Evolutionary conservation across 352 stramenopile species (phyloP), one percentile per base, ranked within the genome.

Genomic region (Aphanomyces cochlioides): DNA sequence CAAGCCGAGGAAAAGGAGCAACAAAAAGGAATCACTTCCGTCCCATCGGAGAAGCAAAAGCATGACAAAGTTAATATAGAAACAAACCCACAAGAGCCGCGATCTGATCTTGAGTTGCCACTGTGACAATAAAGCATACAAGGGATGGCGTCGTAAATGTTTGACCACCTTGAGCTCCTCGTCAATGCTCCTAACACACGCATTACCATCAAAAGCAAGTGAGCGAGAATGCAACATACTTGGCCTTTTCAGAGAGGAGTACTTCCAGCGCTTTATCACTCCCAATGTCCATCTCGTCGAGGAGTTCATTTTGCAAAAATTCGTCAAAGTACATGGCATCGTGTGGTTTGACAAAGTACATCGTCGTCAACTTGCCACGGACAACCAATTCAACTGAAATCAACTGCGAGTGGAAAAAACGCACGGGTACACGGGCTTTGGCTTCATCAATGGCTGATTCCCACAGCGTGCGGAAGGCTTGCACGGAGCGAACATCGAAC

Each of bases 261-360:
- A 70, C 64, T 45, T 70, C 64, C 7, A 70, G 56, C 37, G 64
- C 64, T 21, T 64, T 47, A 7, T 70, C 64, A 19, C 64, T 61
- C 7, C 64, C 64, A 61, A 70, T 70, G 64, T 70, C 64, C 64
- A 70, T 70, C 21, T 28, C 64, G n/a, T 70, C 64, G 2, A 70
- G 10, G 6, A 70, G 19, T 10, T 70, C 64, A n/a, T 70, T 70
- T 39, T 70, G 64, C 38, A 70, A 43, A 36, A 61, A 56, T 41
- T 70, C 64, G 54, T 70, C 64, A 47, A 70, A 70, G 54, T 70
- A 70, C 64, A 70, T 70, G 48, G 64, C 47, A 36, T 70, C 64
- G 37, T 41, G 36, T 4, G 64, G 64, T 37, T 70, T 70, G 64
- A 70, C 47, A 63, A 70, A 70, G 54, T 70, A 70, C 45, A 70